phyloP scores from a whole-genome alignment of 2,329 filamentous ascomycete genomes.

The Xylariaceae sp. region DNA sequence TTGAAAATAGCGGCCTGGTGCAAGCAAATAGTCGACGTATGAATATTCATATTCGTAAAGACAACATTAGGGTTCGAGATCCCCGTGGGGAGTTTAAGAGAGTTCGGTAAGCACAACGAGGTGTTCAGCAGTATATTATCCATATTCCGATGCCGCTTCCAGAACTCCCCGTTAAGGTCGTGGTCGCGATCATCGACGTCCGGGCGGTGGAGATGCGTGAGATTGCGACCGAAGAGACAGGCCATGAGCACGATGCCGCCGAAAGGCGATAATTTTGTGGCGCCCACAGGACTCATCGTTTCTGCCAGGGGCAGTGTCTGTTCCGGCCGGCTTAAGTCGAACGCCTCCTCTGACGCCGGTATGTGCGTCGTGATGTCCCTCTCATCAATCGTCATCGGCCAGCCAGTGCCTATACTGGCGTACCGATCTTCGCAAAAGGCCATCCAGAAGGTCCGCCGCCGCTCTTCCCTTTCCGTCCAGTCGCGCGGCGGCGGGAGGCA shows the following conservation, averaged over 20 bases:
- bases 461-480: slow-evolving; percentile 91
- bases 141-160: slow-evolving; percentile 85
- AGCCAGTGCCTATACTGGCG: slow-evolving; percentile 92
- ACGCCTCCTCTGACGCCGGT: slow-evolving; percentile 80
- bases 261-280: slow-evolving; percentile 70
- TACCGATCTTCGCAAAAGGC: slow-evolving; percentile 87
- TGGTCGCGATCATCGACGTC: slow-evolving; percentile 75
- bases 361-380: slow-evolving; percentile 84
- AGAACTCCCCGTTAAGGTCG: slow-evolving; percentile 90
- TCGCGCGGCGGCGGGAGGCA: slow-evolving; percentile 81
- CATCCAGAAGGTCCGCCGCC: slow-evolving; percentile 92
- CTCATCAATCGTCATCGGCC: slow-evolving; percentile 94
- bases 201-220: slow-evolving; percentile 86
- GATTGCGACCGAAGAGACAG: slow-evolving; percentile 85
- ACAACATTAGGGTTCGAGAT: slow-evolving; percentile 78
- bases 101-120: slow-evolving; percentile 73
- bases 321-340: slow-evolving; percentile 72
- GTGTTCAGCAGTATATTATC: slow-evolving; percentile 90
- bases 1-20: slow-evolving; percentile 98
- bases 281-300: slow-evolving; percentile 66
- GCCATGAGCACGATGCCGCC: slow-evolving; percentile 79
- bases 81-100: slow-evolving; percentile 74
- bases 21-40: slow-evolving; percentile 94
- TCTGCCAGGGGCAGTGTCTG: slow-evolving; percentile 67
- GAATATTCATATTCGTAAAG: slow-evolving; percentile 94